Conservation (phyloP, 2,329 filamentous ascomycete species). For the Botrytis porri region DNA sequence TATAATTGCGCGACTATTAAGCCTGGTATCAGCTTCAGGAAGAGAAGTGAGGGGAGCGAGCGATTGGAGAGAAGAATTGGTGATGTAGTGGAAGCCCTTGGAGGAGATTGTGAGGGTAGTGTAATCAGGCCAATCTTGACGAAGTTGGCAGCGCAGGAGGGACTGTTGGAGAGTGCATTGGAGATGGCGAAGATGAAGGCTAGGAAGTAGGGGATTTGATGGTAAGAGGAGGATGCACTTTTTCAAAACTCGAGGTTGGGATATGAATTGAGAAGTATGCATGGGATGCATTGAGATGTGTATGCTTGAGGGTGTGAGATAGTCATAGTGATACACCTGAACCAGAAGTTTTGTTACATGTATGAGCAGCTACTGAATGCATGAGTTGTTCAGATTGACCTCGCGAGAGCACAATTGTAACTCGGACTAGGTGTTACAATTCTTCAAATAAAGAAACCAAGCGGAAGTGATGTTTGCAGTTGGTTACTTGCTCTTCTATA, state of each 20-base stretch:
- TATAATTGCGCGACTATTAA: slow-evolving; percentile 41
- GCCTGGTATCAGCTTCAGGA: slow-evolving; percentile 21
- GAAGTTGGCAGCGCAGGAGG: slow-evolving; percentile 17
- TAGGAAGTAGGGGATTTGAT: neutral
- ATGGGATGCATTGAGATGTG: neutral
- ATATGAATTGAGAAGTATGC: neutral
- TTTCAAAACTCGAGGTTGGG: neutral
- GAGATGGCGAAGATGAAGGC: slow-evolving; percentile 14
- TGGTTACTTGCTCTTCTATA: neutral
- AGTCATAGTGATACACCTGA: neutral
- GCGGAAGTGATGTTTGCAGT: neutral
- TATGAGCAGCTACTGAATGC: neutral
- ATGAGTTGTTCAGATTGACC: neutral
- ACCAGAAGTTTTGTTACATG: neutral
- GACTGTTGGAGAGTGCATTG: slow-evolving; percentile 17
- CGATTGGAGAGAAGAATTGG: slow-evolving; percentile 10
- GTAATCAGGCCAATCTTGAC: slow-evolving; percentile 17
- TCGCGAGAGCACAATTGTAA: too few relatives aligned
- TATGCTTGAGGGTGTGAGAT: too few relatives aligned
- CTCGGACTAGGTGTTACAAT: neutral
- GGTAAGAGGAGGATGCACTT: neutral
- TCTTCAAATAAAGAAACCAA: neutral
- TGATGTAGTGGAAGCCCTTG: neutral
- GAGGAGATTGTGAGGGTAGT: slow-evolving; percentile 19
- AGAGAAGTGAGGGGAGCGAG: slow-evolving; percentile 14